phyloP scores from a whole-genome alignment of 768 basidiomycete species.

The Lyophyllum decastes region DNA sequence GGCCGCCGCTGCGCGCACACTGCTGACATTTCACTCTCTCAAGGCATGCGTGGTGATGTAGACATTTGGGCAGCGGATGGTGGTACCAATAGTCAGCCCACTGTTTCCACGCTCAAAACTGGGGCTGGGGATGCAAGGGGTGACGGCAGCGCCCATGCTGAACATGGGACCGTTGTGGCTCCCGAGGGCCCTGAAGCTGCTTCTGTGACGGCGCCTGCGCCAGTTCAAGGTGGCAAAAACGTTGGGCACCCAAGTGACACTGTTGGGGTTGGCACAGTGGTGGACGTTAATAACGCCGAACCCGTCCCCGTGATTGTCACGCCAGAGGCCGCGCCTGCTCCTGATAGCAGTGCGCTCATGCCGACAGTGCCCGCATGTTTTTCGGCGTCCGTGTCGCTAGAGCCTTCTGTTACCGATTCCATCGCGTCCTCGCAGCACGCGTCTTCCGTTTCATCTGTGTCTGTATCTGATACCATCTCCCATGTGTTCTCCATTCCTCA shows the following conservation, averaged over 20 bases:
- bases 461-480: constrained; percentile 48
- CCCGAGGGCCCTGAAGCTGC: constrained; percentile 24
- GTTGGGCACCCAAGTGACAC: constrained; percentile 2
- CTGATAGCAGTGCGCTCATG: constrained; percentile 13
- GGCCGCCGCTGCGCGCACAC: constrained; percentile 53
- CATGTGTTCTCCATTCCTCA: constrained; percentile 38
- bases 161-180: constrained; percentile 14
- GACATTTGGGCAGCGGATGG: constrained; percentile 39
- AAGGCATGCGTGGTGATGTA: constrained; percentile 46
- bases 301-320: constrained; percentile 20
- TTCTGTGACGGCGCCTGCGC: constrained; percentile 21
- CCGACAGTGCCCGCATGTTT: constrained; percentile 9
- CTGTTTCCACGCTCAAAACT: constrained; percentile 8
- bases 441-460: constrained; percentile 40
- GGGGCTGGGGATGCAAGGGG: constrained; percentile 24
- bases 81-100: constrained; percentile 22
- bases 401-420: constrained; percentile 29
- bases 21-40: constrained; percentile 58
- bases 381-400: constrained; percentile 9
- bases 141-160: constrained; percentile 1
- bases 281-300: constrained; percentile 7
- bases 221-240: constrained; percentile 4
- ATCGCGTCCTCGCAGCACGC: constrained; percentile 33
- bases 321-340: constrained; percentile 16
- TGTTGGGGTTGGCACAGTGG: constrained; percentile 11